Conservation (phyloP, 768 basidiomycete genomes). For the Hericium erinaceus region DNA sequence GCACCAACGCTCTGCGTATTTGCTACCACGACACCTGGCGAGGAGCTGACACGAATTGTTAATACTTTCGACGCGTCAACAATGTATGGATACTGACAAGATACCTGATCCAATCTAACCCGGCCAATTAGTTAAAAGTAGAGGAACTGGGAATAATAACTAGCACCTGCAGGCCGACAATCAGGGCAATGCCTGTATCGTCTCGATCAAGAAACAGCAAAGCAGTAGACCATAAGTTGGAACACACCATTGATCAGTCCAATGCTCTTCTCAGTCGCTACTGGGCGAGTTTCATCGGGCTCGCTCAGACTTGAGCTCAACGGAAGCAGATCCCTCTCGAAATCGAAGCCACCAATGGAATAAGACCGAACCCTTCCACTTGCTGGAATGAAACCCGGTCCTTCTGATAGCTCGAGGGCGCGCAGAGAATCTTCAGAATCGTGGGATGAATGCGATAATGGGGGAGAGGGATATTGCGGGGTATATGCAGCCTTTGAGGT, state of each 20-base stretch:
- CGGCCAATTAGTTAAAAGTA: background rate
- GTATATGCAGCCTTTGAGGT: conserved; percentile 24
- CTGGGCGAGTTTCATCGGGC: conserved; percentile 39
- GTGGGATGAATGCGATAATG: conserved; percentile 31
- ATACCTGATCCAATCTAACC: conserved; percentile 84
- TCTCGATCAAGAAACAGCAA: background rate
- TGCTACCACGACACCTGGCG: conserved; percentile 85
- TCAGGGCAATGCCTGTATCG: conserved; percentile 66
- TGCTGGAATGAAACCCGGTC: conserved; percentile 26
- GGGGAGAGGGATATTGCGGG: conserved; percentile 1
- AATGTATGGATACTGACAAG: conserved; percentile 47
- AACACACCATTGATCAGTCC: conserved; percentile 64
- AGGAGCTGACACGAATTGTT: conserved; percentile 47
- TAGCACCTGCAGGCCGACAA: conserved; percentile 71
- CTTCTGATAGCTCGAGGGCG: conserved; percentile 70
- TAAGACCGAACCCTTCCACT: conserved; percentile 33
- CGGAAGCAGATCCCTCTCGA: conserved; percentile 69
- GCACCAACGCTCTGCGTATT: conserved; percentile 87
- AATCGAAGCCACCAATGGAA: conserved; percentile 71
- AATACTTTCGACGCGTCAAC: conserved; percentile 1
- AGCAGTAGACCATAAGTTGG: background rate
- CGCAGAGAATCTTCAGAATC: conserved; percentile 72
- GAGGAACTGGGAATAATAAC: background rate
- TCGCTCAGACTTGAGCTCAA: conserved; percentile 72
- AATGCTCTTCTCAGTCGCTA: conserved; percentile 59